Percentiles rank a stretch among this genome's conserved stretches.
phyloP scores from a whole-genome alignment of 2,329 filamentous ascomycete genomes.

The Colletotrichum phormii region DNA sequence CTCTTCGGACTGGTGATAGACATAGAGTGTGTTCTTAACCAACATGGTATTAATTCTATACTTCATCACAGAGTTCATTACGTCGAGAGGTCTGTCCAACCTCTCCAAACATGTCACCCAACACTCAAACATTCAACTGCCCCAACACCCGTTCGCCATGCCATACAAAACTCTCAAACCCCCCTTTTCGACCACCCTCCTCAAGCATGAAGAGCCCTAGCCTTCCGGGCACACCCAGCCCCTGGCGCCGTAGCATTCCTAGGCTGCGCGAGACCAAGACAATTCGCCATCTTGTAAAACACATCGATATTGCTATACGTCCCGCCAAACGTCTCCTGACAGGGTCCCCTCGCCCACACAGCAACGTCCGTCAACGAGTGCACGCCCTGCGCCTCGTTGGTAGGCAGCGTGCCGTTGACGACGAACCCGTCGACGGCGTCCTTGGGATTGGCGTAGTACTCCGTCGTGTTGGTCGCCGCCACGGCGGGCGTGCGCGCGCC shows the following conservation, averaged over 20 bases:
- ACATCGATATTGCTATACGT: slow-evolving; percentile 78
- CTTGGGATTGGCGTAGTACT: slow-evolving; percentile 75
- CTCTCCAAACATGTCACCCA: background rate
- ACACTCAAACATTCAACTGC: background rate
- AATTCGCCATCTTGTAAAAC: slow-evolving; percentile 79
- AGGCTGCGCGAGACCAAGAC: slow-evolving; percentile 65
- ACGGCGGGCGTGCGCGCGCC: slow-evolving; percentile 69
- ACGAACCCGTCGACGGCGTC: slow-evolving; percentile 76
- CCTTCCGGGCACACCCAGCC: background rate
- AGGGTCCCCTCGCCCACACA: slow-evolving; percentile 83
- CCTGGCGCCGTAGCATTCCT: slow-evolving; percentile 19
- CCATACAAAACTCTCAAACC: background rate
- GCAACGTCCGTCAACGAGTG: slow-evolving; percentile 84
- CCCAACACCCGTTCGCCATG: slow-evolving; percentile 20
- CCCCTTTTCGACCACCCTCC: background rate
- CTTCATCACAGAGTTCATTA: background rate
- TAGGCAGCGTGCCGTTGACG: slow-evolving; percentile 80
- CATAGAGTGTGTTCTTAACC: background rate
- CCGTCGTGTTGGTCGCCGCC: slow-evolving; percentile 61
- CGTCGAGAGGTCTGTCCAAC: background rate
- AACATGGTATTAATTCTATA: background rate
- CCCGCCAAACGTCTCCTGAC: slow-evolving; percentile 80
- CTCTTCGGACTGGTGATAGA: background rate
- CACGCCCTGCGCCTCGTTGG: slow-evolving; percentile 73
- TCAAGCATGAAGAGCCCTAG: slow-evolving; percentile 2